phyloP scores from a whole-genome alignment of 306 rosid species.

The Casuarina cunninghamiana region DNA sequence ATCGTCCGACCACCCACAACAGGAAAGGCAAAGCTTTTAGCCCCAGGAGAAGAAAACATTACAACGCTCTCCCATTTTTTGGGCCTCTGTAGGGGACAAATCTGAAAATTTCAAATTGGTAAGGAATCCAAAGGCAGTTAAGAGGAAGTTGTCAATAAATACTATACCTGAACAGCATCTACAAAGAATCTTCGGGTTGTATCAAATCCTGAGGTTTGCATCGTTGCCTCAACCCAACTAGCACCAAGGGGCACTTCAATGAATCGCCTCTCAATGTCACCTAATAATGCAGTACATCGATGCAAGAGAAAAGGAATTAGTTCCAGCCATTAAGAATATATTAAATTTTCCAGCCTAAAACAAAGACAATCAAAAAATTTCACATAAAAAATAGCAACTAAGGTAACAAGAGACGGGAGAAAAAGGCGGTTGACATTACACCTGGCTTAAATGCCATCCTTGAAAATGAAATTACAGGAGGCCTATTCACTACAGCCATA shows the following conservation, averaged over 20 bases:
- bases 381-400: slow-evolving; percentile 7
- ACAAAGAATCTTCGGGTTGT: slow-evolving; percentile 77
- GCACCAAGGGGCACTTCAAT: slow-evolving; percentile 88
- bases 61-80: slow-evolving; percentile 74
- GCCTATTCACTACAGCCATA: slow-evolving; percentile 50
- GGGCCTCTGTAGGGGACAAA: slow-evolving; percentile 82
- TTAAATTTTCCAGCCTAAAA: too few species aligned
- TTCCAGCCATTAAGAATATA: background rate
- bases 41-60: slow-evolving; percentile 72
- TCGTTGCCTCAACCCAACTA: slow-evolving; percentile 87
- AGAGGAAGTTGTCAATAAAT: slow-evolving; percentile 20
- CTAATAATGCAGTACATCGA: slow-evolving; percentile 44
- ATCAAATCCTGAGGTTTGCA: slow-evolving; percentile 83
- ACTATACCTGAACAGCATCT: slow-evolving; percentile 86
- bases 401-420: slow-evolving; percentile 21
- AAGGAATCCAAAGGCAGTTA: slow-evolving; percentile 26
- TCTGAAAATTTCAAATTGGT: slow-evolving; percentile 54
- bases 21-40: slow-evolving; percentile 75
- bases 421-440: slow-evolving; percentile 32
- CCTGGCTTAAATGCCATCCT: slow-evolving; percentile 85
- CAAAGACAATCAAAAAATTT: background rate
- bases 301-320: slow-evolving; percentile 24
- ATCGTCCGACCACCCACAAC: slow-evolving; percentile 91
- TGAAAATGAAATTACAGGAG: slow-evolving; percentile 66
- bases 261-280: slow-evolving; percentile 88